Evolutionary conservation across 1,284 basidiomycete species (phyloP).

Genomic region (Microbotryum saponariae): DNA sequence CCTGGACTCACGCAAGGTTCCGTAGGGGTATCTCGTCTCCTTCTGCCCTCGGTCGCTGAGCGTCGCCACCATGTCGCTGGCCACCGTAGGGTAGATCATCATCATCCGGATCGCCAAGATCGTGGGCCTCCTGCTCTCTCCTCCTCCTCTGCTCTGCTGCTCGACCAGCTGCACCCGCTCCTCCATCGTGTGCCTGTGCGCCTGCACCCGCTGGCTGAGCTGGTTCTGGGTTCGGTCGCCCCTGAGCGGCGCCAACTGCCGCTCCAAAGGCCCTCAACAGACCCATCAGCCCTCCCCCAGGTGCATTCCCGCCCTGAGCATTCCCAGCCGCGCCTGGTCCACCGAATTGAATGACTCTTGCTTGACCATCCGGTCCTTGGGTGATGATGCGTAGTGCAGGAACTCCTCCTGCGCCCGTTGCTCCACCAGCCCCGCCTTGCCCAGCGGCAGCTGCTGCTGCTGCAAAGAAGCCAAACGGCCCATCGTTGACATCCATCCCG

Average conservation of each 20-base stretch:
- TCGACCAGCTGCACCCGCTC: neutral
- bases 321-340: constrained; percentile 1
- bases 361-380: neutral
- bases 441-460: neutral
- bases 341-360: constrained; percentile 1
- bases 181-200: constrained; percentile 9
- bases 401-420: neutral
- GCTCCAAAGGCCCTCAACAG: neutral
- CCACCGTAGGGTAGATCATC: neutral
- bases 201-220: constrained; percentile 6
- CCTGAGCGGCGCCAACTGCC: neutral
- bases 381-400: neutral
- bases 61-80: neutral
- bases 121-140: neutral
- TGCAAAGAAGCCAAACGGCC: neutral
- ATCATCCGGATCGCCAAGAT: constrained; percentile 1
- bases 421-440: neutral
- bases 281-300: neutral
- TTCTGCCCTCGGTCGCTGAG: neutral
- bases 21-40: constrained; percentile 17
- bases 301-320: neutral
- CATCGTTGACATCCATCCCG: neutral
- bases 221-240: constrained; percentile 1
- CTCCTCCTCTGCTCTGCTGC: neutral
- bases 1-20: constrained; percentile 12